Percentiles rank a stretch among this genome's conserved stretches.
phyloP scores from a whole-genome alignment of 2,329 filamentous ascomycete species.

The Venturia nashicola region DNA sequence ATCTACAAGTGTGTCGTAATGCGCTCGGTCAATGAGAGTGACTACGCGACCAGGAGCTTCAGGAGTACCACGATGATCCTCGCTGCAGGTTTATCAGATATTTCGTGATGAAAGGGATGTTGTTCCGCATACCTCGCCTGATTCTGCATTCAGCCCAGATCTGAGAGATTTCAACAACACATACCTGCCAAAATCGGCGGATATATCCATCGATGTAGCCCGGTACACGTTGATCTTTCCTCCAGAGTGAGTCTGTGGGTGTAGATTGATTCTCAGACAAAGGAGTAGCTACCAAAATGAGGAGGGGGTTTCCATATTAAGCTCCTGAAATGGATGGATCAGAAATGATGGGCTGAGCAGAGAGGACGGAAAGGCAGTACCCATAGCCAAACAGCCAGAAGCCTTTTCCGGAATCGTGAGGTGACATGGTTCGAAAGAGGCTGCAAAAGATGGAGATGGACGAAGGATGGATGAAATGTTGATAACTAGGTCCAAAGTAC shows the following conservation, averaged over 20 bases:
- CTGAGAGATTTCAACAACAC: conserved; percentile 18
- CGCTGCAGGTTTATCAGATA: conserved; percentile 36
- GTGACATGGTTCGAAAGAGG: not conserved
- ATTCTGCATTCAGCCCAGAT: not conserved
- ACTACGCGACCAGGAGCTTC: conserved; percentile 81
- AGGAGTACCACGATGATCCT: conserved; percentile 90
- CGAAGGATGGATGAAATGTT: not conserved
- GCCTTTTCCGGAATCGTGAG: conserved; percentile 31
- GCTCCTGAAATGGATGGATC: conserved; percentile 44
- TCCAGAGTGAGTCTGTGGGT: not conserved
- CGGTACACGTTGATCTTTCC: conserved; percentile 64
- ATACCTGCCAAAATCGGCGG: conserved; percentile 92
- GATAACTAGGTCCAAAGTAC: no score
- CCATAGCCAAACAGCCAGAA: conserved; percentile 98
- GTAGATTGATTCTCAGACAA: not conserved
- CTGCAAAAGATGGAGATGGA: no score
- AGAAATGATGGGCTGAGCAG: conserved; percentile 18
- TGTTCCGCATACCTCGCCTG: conserved; percentile 20
- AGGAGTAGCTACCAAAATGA: conserved; percentile 60
- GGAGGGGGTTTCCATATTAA: conserved; percentile 98
- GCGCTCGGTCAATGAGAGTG: conserved; percentile 73
- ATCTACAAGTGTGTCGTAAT: conserved; percentile 65
- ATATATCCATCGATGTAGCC: conserved; percentile 93
- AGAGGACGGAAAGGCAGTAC: conserved; percentile 34
- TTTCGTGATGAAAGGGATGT: no score